Conservation (phyloP, 2,329 filamentous ascomycete species). For the Nannizziopsis barbatae region DNA sequence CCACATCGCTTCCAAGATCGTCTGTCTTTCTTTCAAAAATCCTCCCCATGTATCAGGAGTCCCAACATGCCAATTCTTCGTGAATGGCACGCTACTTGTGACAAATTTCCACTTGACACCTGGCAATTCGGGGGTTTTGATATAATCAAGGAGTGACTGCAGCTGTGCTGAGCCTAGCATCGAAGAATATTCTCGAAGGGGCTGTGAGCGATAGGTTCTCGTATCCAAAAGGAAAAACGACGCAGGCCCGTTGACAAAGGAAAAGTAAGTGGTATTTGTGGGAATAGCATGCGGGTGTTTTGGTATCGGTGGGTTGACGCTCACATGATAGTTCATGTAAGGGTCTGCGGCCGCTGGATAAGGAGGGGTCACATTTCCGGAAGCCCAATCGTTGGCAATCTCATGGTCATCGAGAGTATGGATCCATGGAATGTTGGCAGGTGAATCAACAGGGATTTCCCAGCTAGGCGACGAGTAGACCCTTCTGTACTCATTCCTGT, state of each 20-base stretch:
- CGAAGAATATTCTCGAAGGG: conserved; percentile 51
- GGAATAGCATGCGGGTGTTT: conserved; percentile 40
- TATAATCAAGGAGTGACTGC: conserved; percentile 64
- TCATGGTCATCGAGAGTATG: conserved; percentile 96
- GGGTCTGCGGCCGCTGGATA: conserved; percentile 72
- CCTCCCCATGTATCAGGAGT: conserved; percentile 88
- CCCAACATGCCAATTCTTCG: conserved; percentile 92
- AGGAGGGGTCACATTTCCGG: conserved; percentile 65
- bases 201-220: conserved; percentile 62
- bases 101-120: conserved; percentile 91
- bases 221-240: conserved; percentile 95
- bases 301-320: conserved; percentile 63
- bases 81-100: conserved; percentile 83
- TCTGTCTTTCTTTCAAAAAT: conserved; percentile 67
- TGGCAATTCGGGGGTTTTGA: conserved; percentile 57
- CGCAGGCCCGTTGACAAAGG: conserved; percentile 79
- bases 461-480: conserved; percentile 95
- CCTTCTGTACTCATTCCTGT: conserved; percentile 83
- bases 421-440: conserved; percentile 69
- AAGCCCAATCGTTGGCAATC: conserved; percentile 82
- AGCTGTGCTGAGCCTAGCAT: conserved; percentile 79
- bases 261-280: conserved; percentile 66
- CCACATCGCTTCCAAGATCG: conserved; percentile 86
- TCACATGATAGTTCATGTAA: conserved; percentile 75
- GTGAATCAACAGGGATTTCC: conserved; percentile 50